A percentile compares a stretch with the other conserved stretches of the same genome.
phyloP scores from a whole-genome alignment of 2,329 filamentous ascomycete genomes.

The Verticillium nubilum region DNA sequence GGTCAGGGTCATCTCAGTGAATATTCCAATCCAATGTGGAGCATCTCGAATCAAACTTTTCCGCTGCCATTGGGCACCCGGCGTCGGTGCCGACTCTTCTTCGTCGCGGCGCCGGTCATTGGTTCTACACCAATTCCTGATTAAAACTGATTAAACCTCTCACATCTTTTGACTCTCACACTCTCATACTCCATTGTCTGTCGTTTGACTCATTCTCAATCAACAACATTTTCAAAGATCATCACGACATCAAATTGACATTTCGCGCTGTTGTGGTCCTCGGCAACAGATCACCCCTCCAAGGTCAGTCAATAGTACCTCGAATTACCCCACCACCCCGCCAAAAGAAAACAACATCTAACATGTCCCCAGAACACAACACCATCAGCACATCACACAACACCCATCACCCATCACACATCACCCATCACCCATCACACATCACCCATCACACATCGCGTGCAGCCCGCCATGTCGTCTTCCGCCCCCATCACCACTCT shows the following conservation, averaged over 20 bases:
- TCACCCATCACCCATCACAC: no score
- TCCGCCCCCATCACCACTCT: slow-evolving; percentile 13
- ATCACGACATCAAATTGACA: not conserved
- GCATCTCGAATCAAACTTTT: not conserved
- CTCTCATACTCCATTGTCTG: no score
- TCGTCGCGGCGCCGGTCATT: not conserved
- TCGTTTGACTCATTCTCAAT: not conserved
- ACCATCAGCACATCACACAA: no score
- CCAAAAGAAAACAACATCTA: not conserved
- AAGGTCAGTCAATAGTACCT: not conserved
- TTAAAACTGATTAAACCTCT: not conserved
- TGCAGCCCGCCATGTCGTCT: slow-evolving; percentile 5
- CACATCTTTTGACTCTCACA: not conserved
- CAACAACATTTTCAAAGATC: not conserved
- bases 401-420: no score
- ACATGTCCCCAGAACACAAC: not conserved
- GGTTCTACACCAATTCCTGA: not conserved
- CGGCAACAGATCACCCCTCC: not conserved
- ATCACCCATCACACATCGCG: no score
- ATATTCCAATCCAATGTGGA: not conserved
- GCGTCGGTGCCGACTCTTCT: not conserved
- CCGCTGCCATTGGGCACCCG: not conserved
- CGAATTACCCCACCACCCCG: not conserved
- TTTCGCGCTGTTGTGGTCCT: not conserved
- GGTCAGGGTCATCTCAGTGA: no score